A percentile compares a stretch with the other conserved stretches of the same genome.
These are phyloP conservation scores for Phyllosticta citrichinensis DNA, from an alignment of 2,329 filamentous ascomycete species.

Conservation along the genomic window DNA sequence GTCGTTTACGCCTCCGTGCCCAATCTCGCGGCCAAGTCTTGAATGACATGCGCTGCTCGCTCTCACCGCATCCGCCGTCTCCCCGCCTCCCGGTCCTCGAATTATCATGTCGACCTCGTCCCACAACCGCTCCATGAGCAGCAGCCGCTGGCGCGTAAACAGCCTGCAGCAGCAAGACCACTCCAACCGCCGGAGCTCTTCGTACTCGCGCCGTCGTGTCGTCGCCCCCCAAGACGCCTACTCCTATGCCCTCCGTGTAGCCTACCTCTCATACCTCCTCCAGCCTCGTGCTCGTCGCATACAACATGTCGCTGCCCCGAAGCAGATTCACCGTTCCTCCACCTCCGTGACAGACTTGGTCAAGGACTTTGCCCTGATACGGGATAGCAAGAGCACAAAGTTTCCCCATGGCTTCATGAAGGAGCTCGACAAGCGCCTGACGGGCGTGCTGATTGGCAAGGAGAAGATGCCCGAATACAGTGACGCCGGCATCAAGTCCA, in stretches of 20 bases:
- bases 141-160: constrained; percentile 30
- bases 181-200: constrained; percentile 29
- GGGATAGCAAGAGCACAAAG: constrained; percentile 58
- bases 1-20: constrained; percentile 4
- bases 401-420: constrained; percentile 63
- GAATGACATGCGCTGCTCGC: constrained; percentile 9
- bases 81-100: background rate
- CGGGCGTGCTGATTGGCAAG: constrained; percentile 67
- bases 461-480: constrained; percentile 82
- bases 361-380: constrained; percentile 67
- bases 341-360: constrained; percentile 71
- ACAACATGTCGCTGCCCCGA: constrained; percentile 64
- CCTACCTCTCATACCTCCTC: constrained; percentile 85
- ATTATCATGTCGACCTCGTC: constrained; percentile 7
- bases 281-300: constrained; percentile 84
- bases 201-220: constrained; percentile 25
- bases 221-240: constrained; percentile 67
- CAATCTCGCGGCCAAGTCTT: constrained; percentile 3
- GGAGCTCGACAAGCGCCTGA: constrained; percentile 67
- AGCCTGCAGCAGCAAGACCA: constrained; percentile 32
- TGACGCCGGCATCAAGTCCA: constrained; percentile 82
- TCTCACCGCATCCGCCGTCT: background rate
- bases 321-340: constrained; percentile 56
- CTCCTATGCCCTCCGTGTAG: constrained; percentile 78
- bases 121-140: constrained; percentile 10